Base-by-base conservation (phyloP, 805 yeast genomes). In the Candida orba region DNA sequence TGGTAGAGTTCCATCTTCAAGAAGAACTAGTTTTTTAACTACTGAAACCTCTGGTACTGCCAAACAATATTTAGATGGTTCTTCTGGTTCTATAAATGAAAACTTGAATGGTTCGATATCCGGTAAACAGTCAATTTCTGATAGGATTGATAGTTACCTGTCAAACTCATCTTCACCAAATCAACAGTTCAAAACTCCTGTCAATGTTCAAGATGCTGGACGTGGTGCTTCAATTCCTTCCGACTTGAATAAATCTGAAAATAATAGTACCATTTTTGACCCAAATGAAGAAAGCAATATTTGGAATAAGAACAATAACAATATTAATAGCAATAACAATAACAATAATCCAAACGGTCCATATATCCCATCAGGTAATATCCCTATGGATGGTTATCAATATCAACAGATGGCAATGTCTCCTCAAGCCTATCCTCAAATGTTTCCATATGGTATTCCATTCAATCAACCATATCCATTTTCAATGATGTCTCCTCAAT, bases 141-240 rank as follows among this genome's bases (percentile, higher is more conserved):
- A 81, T 47, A 79, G 79, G 56, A 74, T 81, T 44, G 86, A 81
- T 56, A 75, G 66, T 47, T 79, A 79, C 36, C 23, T 53, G 17
- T 56, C 57, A 49, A 73, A 71, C 49, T 47, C 47, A 49, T 72
- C 68, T 48, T 69, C 76, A 24, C 75, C 75, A 17, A 68, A 63
- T 46, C 78, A 68, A 51, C 65, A 71, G 4, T 59, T 60, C 43
- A 72, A 46, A 33, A 46, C 38, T 24, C 41, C 44, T 12, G 43
- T 39, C 6, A 37, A 36, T 32, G 30, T 25, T 9, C 32, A 30
- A 25, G 42, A 41, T 40, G 42, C 40, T 13, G 43, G 49, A 18
- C 49, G 59, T 34, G 41, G 55, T 4, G 42, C 52, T 47, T 58
- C 62, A 13, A 39, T 54, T 18, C 51, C 60, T 5, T 58, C 62